Percentiles rank a stretch among this genome's conserved stretches.
Conservation (phyloP, 768 basidiomycete genomes). For the Boletus fagicola region DNA sequence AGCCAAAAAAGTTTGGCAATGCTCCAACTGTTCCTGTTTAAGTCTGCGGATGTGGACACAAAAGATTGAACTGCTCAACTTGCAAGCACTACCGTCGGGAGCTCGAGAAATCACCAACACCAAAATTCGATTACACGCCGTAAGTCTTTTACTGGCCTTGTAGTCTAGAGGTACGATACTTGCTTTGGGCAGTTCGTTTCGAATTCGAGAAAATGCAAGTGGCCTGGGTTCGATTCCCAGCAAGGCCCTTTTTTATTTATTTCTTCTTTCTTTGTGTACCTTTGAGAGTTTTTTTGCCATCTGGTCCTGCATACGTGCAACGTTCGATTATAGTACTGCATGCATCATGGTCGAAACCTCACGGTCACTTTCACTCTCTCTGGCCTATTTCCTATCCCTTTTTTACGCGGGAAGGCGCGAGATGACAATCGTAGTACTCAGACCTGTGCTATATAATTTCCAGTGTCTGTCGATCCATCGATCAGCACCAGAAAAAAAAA, state of each 20-base stretch:
- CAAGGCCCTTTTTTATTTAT: slow-evolving; percentile 27
- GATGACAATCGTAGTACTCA: not conserved
- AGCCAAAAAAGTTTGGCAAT: not conserved
- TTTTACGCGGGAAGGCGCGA: not conserved
- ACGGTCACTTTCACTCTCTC: not conserved
- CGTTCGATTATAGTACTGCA: not conserved
- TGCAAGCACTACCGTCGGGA: not conserved
- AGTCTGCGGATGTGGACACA: not conserved
- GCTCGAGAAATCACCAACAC: not conserved
- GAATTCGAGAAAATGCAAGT: slow-evolving; percentile 26
- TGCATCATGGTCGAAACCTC: too few species aligned
- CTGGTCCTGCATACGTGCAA: not conserved
- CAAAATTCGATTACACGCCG: not conserved
- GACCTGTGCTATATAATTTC: not conserved
- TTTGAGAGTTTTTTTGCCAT: not conserved
- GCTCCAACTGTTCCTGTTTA: not conserved
- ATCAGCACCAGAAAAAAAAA: not conserved
- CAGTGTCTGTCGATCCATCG: not conserved
- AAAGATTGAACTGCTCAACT: not conserved
- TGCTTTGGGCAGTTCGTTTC: slow-evolving; percentile 25
- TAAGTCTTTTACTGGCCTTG: slow-evolving; percentile 10
- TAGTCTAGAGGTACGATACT: slow-evolving; percentile 37
- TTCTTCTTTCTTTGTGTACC: not conserved
- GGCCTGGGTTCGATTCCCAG: slow-evolving; percentile 43
- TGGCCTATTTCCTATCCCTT: not conserved